Conservation (phyloP, 2,329 filamentous ascomycete genomes). For the Fusarium sp. region DNA sequence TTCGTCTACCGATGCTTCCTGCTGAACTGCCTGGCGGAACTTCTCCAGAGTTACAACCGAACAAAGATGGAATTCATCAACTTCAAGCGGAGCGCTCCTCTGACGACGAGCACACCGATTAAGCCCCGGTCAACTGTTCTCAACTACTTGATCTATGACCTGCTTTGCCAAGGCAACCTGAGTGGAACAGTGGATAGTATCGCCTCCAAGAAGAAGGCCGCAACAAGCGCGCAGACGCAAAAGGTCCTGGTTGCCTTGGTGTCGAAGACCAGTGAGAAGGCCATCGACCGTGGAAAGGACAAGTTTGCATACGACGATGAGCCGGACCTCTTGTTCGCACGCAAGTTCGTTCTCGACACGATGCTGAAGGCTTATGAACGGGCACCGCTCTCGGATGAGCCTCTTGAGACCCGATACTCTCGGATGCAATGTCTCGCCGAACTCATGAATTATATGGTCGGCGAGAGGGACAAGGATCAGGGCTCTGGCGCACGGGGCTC, state of each 20-base stretch:
- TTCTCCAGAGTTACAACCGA: conserved; percentile 91
- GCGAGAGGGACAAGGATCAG: conserved; percentile 77
- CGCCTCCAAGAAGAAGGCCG: conserved; percentile 83
- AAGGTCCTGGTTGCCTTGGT: conserved; percentile 89
- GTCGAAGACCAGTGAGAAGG: conserved; percentile 85
- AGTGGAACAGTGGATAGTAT: conserved; percentile 79
- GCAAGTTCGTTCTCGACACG: conserved; percentile 94
- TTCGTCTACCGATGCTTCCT: conserved; percentile 98
- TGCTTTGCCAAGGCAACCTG: conserved; percentile 73
- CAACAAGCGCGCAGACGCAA: conserved; percentile 88
- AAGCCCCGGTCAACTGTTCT: conserved; percentile 93
- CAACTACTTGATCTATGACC: conserved; percentile 89
- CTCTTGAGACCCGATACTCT: conserved; percentile 87
- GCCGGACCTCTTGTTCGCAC: conserved; percentile 87
- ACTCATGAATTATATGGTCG: conserved; percentile 92
- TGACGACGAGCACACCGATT: conserved; percentile 86
- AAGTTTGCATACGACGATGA: conserved; percentile 80
- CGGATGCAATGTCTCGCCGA: conserved; percentile 89
- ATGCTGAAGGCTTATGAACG: conserved; percentile 93
- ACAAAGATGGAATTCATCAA: conserved; percentile 99
- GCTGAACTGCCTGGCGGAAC: conserved; percentile 89
- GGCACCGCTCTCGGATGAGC: conserved; percentile 81
- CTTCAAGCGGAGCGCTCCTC: conserved; percentile 91
- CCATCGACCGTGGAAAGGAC: conserved; percentile 67
- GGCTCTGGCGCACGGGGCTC: conserved; percentile 56